phyloP scores from a whole-genome alignment of 148 eudicot genomes.

The Rhododendron simsii region DNA sequence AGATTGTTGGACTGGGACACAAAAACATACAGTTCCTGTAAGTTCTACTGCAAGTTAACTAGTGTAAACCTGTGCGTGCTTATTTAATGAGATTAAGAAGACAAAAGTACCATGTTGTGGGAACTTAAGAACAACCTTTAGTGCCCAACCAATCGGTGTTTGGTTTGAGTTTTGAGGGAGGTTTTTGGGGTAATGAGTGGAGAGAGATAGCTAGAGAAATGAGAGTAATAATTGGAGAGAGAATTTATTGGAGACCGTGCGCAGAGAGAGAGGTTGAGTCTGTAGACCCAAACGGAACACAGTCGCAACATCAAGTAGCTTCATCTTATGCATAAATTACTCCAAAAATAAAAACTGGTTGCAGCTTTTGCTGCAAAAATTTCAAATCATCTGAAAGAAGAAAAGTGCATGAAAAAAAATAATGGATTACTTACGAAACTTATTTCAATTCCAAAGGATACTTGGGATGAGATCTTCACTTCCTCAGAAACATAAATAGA shows the following conservation, averaged over 20 bases:
- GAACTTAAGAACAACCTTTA: neutral
- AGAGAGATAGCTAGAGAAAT: neutral
- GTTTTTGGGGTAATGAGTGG: neutral
- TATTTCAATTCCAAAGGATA: neutral
- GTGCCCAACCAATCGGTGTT: neutral
- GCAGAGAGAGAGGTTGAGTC: neutral
- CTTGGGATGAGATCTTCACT: neutral
- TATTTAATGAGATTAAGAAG: neutral
- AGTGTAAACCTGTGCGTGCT: neutral
- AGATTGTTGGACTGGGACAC: neutral
- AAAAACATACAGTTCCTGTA: neutral
- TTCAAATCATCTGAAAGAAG: neutral
- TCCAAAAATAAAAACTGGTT: neutral
- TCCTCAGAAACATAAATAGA: neutral
- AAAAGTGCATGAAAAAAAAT: neutral
- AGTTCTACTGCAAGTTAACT: neutral
- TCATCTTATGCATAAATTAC: constrained; percentile 1
- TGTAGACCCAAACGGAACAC: neutral
- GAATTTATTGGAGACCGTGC: neutral
- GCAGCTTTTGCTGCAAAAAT: neutral
- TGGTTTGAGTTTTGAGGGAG: neutral
- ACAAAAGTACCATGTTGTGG: neutral
- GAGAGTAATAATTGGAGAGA: neutral
- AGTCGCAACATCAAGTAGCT: neutral
- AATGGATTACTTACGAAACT: neutral